Evolutionary conservation across 129 eudicot species (phyloP).

Genomic region (Flaveria trinervia): DNA sequence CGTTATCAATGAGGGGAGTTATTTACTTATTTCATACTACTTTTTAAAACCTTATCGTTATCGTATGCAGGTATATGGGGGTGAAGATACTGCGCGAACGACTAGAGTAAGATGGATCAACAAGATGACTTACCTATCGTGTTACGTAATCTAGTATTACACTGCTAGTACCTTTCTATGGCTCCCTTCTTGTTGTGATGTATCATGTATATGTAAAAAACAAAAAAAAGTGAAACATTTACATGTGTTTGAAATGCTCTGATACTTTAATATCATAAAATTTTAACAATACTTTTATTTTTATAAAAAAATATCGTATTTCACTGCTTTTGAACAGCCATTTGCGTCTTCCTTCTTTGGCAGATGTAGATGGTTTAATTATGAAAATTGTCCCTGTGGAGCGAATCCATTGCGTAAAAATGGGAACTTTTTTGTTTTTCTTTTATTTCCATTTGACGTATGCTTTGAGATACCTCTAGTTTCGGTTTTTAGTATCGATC

Average conservation of each 20-base stretch:
- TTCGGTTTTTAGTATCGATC: not conserved
- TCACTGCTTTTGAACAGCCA: no score
- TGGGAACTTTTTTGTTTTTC: not conserved
- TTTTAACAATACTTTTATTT: no score
- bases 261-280: no score
- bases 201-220: no score
- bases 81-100: conserved; percentile 47
- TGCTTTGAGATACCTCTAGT: not conserved
- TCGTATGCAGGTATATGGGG: conserved; percentile 56
- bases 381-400: not conserved
- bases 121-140: not conserved
- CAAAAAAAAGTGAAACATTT: no score
- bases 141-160: no score
- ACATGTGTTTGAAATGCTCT: no score
- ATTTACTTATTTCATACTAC: not conserved
- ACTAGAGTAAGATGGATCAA: not conserved
- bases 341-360: no score
- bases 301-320: no score
- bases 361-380: not conserved
- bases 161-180: no score
- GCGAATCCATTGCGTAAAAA: not conserved
- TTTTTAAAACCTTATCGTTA: not conserved
- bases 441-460: no score
- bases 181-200: no score
- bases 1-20: not conserved